phyloP scores from a whole-genome alignment of 345 rosid species.

The Clarkia xantiana region DNA sequence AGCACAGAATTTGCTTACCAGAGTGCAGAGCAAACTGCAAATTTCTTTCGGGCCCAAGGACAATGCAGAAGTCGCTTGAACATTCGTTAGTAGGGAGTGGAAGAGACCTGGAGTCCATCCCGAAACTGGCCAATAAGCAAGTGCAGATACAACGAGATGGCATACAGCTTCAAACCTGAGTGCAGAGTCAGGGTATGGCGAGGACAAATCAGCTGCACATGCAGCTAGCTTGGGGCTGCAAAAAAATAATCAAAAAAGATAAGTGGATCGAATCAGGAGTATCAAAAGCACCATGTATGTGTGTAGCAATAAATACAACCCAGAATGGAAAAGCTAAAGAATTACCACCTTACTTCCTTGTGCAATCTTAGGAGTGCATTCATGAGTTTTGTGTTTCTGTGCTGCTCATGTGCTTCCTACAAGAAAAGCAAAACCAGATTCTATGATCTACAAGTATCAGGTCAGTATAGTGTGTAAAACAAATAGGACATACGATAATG shows the following conservation, averaged over 20 bases:
- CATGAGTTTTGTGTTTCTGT: conserved; percentile 82
- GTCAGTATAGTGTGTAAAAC: background rate
- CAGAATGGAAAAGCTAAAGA: too few species aligned
- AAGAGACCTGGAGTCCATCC: conserved; percentile 97
- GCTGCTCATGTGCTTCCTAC: conserved; percentile 83
- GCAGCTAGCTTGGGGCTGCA: conserved; percentile 96
- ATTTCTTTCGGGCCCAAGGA: conserved; percentile 95
- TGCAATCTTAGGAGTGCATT: conserved; percentile 75
- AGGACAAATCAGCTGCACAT: conserved; percentile 84
- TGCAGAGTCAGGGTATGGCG: conserved; percentile 76
- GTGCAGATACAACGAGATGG: conserved; percentile 85
- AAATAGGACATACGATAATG: background rate
- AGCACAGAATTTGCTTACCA: conserved; percentile 39
- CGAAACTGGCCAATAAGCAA: conserved; percentile 85
- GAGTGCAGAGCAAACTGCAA: conserved; percentile 78
- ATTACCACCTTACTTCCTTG: conserved; percentile 77
- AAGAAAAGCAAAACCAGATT: conserved; percentile 9
- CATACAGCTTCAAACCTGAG: conserved; percentile 92
- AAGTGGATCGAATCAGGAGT: background rate
- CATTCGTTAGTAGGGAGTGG: conserved; percentile 62
- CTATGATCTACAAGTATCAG: too few species aligned
- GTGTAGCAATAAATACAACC: too few species aligned
- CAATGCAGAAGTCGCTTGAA: conserved; percentile 51
- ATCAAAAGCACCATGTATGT: background rate
- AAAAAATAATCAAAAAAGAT: conserved; percentile 10